Percentiles rank a stretch among this genome's conserved stretches.
Conservation (phyloP, 345 rosid species). For the Salix caprea region DNA sequence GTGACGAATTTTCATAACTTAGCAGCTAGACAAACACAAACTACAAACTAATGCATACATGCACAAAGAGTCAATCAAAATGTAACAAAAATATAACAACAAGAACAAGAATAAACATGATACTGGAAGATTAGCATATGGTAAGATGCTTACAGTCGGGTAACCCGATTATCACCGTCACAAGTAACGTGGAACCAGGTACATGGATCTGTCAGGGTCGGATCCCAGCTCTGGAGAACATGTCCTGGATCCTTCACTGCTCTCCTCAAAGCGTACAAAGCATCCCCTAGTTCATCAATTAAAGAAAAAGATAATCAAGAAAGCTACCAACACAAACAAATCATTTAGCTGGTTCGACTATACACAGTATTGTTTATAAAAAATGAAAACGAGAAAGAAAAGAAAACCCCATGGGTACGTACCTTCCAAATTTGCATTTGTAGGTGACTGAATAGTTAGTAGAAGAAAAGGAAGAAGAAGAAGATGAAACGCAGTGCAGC, state of each 20-base stretch:
- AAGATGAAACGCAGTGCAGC: constrained; percentile 17
- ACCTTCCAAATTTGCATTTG: constrained; percentile 56
- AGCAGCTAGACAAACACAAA: neutral
- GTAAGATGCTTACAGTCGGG: constrained; percentile 49
- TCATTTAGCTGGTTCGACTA: too few species aligned
- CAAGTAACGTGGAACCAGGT: constrained; percentile 82
- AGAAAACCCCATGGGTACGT: constrained; percentile 13
- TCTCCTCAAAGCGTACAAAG: constrained; percentile 56
- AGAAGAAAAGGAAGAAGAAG: constrained; percentile 22
- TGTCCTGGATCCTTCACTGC: constrained; percentile 63
- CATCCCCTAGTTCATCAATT: constrained; percentile 49
- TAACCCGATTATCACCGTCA: constrained; percentile 51
- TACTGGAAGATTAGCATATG: neutral
- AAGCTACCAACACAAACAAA: neutral
- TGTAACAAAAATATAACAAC: too few species aligned
- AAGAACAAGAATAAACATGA: neutral
- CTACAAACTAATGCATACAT: neutral
- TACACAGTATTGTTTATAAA: neutral
- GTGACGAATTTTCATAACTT: neutral
- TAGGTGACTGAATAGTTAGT: constrained; percentile 12
- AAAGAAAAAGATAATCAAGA: neutral
- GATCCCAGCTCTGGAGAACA: constrained; percentile 74
- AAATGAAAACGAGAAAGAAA: neutral
- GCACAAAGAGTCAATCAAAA: neutral
- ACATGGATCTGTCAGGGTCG: constrained; percentile 70